A percentile compares a stretch with the other conserved stretches of the same genome.
Evolutionary conservation across 352 stramenopile genomes (phyloP).

Genomic region (Phytophthora pseudosyringae): DNA sequence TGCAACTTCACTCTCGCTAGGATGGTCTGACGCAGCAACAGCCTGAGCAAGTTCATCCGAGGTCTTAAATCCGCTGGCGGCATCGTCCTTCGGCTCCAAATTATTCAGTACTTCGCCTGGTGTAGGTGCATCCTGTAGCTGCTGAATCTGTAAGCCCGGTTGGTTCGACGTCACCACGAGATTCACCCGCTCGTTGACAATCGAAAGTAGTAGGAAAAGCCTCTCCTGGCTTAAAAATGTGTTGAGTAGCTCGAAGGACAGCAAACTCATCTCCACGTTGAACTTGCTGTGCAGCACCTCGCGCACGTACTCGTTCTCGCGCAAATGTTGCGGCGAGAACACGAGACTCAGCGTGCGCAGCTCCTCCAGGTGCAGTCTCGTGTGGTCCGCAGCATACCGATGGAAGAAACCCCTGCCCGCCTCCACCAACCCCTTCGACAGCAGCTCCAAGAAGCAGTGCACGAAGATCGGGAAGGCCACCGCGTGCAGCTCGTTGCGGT

Average conservation of each 20-base stretch:
- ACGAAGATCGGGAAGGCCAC: slow-evolving; percentile 84
- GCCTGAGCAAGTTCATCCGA: slow-evolving; percentile 68
- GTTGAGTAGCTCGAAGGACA: slow-evolving; percentile 86
- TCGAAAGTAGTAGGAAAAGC: slow-evolving; percentile 77
- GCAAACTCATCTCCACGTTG: slow-evolving; percentile 80
- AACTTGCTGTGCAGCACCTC: slow-evolving; percentile 87
- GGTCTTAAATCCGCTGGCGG: slow-evolving; percentile 50
- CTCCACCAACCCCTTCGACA: slow-evolving; percentile 67
- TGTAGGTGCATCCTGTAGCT: slow-evolving; percentile 56
- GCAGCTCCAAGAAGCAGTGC: slow-evolving; percentile 82
- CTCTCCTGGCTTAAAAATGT: slow-evolving; percentile 79
- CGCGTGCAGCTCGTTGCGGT: slow-evolving; percentile 83
- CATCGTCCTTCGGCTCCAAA: slow-evolving; percentile 40
- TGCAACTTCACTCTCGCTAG: slow-evolving; percentile 79
- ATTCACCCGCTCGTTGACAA: slow-evolving; percentile 83
- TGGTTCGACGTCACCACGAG: slow-evolving; percentile 78
- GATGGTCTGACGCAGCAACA: slow-evolving; percentile 50
- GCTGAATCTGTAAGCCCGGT: slow-evolving; percentile 67
- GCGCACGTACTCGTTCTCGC: slow-evolving; percentile 77
- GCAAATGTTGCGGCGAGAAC: slow-evolving; percentile 67
- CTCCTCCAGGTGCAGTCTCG: slow-evolving; percentile 73
- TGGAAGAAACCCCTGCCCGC: slow-evolving; percentile 66
- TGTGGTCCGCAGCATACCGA: slow-evolving; percentile 65
- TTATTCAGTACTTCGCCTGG: slow-evolving; percentile 43
- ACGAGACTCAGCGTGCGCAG: slow-evolving; percentile 70